Evolutionary conservation across 768 basidiomycete species (phyloP), one percentile per base, ranked within the genome.

Genomic region (Phlegmacium glaucopus): DNA sequence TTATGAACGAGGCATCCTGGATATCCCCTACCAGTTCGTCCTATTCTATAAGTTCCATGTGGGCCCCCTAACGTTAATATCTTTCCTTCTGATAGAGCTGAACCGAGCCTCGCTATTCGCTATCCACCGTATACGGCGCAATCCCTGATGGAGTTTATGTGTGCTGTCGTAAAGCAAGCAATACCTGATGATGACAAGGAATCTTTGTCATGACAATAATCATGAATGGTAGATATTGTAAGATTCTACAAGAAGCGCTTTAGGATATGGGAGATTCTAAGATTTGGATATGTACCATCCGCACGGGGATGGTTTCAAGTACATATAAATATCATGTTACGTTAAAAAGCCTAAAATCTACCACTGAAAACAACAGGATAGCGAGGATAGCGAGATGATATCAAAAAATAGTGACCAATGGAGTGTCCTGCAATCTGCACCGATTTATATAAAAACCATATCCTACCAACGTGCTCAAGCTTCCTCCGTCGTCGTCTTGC

Each of bases 61-160:
- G 22, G 9, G 38, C 12, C 18, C 30, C 4, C 29, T 22, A 16
- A n/a, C 22, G 35, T n/a, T 40, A 17, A 17, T 44, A 12, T n/a
- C n/a, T n/a, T n/a, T n/a, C n/a, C n/a, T n/a, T n/a, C n/a, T n/a
- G 41, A 4, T 48, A 79, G 80, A 15, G 60, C 64, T 6, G 78
- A 82, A 51, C 61, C 61, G 3, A 53, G 61, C 41, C 49, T 77
- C 28, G 61, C 56, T 1, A 50, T 60, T 7, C 72, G 79, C 1
- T 83, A 82, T 58, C 76, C 79, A 6, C 81, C 81, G 0, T 79
- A 79, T 45, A 72, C 73, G 2, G 48, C 64, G n/a, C 64, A 70
- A 17, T 63, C 66, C 12, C 42, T n/a, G n/a, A 69, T 9, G 61
- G 62, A 2, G 48, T n/a, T 67, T 45, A 60, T 75, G 43, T 45